Percentiles rank a stretch among this genome's conserved stretches.
Conservation (phyloP, 257 asterid genomes). For the Euphrasia confusa region DNA sequence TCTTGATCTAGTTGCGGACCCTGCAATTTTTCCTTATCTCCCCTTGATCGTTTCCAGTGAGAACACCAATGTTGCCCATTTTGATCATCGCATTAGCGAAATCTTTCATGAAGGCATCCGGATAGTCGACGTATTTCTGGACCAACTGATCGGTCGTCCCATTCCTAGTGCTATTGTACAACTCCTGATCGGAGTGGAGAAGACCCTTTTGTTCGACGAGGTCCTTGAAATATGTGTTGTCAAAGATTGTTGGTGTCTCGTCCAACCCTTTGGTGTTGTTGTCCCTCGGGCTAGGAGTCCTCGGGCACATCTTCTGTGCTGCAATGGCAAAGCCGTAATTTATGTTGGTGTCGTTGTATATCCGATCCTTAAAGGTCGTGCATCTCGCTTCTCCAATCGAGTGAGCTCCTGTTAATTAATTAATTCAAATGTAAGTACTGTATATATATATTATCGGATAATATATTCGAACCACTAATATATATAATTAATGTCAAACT, state of each 20-base stretch:
- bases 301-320: slow-evolving; percentile 58
- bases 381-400: slow-evolving; percentile 89
- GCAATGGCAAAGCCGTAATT: slow-evolving; percentile 44
- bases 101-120: slow-evolving; percentile 40
- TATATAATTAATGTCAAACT: neutral
- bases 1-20: neutral
- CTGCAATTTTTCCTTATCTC: slow-evolving; percentile 82
- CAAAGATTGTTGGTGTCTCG: slow-evolving; percentile 52
- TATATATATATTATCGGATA: too few relatives aligned
- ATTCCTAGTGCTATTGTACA: slow-evolving; percentile 49
- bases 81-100: slow-evolving; percentile 62
- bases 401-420: slow-evolving; percentile 53
- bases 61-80: slow-evolving; percentile 76
- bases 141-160: slow-evolving; percentile 41
- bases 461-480: neutral
- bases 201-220: slow-evolving; percentile 58
- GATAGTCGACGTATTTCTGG: slow-evolving; percentile 34
- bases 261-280: slow-evolving; percentile 86
- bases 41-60: slow-evolving; percentile 62
- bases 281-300: slow-evolving; percentile 57
- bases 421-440: too few relatives aligned
- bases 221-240: slow-evolving; percentile 60
- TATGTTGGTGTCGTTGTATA: slow-evolving; percentile 68
- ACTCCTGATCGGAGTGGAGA: slow-evolving; percentile 88
- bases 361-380: slow-evolving; percentile 66